phyloP scores from a whole-genome alignment of 306 rosid genomes.

The Luffa acutangula region DNA sequence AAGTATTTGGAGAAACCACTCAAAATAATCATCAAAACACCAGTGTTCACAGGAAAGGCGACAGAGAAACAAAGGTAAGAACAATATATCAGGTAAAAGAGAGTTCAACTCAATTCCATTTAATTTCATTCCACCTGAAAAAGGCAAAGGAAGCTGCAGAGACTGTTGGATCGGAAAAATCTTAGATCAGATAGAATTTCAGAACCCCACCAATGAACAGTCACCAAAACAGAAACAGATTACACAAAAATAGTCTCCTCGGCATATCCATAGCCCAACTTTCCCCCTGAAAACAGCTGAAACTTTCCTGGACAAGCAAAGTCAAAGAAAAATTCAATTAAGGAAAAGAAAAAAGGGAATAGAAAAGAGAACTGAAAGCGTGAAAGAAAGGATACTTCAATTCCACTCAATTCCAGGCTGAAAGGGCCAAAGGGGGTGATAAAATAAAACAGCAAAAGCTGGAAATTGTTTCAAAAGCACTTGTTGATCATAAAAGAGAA shows the following conservation, averaged over 20 bases:
- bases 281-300: conserved; percentile 15
- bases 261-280: conserved; percentile 15
- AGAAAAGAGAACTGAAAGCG: conserved; percentile 3
- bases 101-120: conserved; percentile 17
- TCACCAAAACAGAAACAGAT: conserved; percentile 24
- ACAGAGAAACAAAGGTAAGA: not conserved
- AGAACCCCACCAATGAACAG: conserved; percentile 30
- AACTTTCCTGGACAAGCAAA: conserved; percentile 5
- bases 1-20: not conserved
- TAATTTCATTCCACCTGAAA: conserved; percentile 31
- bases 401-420: conserved; percentile 40
- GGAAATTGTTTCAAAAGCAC: conserved; percentile 15
- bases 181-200: conserved; percentile 38
- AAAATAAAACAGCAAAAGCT: conserved; percentile 14
- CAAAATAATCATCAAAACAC: not conserved
- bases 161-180: conserved; percentile 29
- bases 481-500: conserved; percentile 5
- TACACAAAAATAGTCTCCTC: conserved; percentile 16
- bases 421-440: conserved; percentile 6
- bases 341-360: conserved; percentile 7
- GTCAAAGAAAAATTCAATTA: conserved; percentile 3
- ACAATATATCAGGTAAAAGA: not conserved
- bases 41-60: not conserved
- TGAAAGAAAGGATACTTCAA: conserved; percentile 40
- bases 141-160: conserved; percentile 22